A percentile compares a stretch with the other conserved stretches of the same genome.
phyloP scores from a whole-genome alignment of 176 grass and related monocot genomes.

The Neostapfia colusana region DNA sequence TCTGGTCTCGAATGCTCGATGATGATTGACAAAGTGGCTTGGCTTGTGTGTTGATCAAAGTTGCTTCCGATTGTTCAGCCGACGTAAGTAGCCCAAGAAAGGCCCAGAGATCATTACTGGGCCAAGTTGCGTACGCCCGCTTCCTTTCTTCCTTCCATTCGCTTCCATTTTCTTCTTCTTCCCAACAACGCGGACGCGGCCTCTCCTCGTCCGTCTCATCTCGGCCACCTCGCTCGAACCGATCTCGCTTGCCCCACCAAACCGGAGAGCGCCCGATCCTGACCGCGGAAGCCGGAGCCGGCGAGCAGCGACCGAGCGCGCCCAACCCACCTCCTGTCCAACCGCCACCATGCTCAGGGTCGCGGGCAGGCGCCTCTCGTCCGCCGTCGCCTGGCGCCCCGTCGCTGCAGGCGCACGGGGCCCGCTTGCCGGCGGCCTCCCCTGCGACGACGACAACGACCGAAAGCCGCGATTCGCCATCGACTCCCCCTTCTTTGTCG shows the following conservation, averaged over 20 bases:
- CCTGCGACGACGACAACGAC: slow-evolving; percentile 19
- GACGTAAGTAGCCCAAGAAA: background rate
- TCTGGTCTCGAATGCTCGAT: no score
- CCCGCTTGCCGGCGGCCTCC: slow-evolving; percentile 28
- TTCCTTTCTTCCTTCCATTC: background rate
- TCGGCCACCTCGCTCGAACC: background rate
- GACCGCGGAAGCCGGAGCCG: slow-evolving; percentile 2
- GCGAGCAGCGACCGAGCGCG: slow-evolving; percentile 6
- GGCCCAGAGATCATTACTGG: background rate
- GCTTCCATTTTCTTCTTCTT: background rate
- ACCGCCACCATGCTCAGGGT: slow-evolving; percentile 50
- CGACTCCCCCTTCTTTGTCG: slow-evolving; percentile 36
- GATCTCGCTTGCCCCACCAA: slow-evolving; percentile 10
- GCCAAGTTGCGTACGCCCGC: slow-evolving; percentile 1
- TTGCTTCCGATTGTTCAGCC: background rate
- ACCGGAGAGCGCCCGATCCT: slow-evolving; percentile 25
- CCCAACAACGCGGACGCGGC: background rate
- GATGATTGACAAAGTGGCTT: no score
- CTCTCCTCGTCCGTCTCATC: background rate
- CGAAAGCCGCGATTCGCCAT: slow-evolving; percentile 18
- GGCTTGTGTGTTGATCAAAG: no score
- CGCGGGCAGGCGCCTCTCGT: slow-evolving; percentile 50
- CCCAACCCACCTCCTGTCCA: background rate
- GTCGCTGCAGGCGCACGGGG: slow-evolving; percentile 20
- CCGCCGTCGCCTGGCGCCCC: slow-evolving; percentile 45